These are phyloP conservation scores for Rhazya stricta DNA, from an alignment of 257 asterid species.

Conservation along the genomic window DNA sequence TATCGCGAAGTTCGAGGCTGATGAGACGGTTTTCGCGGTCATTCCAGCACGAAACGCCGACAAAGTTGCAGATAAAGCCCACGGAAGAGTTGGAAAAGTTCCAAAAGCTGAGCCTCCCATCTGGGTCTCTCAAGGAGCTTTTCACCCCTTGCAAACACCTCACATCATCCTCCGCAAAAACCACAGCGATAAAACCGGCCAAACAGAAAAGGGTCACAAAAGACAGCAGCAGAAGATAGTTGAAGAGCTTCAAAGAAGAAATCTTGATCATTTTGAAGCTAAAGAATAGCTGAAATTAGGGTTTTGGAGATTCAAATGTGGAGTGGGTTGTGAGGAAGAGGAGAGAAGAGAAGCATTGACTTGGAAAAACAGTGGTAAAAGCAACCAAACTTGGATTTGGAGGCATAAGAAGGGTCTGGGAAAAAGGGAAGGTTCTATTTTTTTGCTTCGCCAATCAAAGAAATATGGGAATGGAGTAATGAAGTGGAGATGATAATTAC, in stretches of 20 bases:
- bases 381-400: not conserved
- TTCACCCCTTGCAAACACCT: slow-evolving; percentile 59
- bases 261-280: slow-evolving; percentile 10
- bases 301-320: slow-evolving; percentile 4
- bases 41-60: slow-evolving; percentile 80
- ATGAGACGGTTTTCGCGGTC: slow-evolving; percentile 56
- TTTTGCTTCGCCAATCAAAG: not conserved
- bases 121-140: slow-evolving; percentile 45
- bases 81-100: slow-evolving; percentile 45
- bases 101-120: slow-evolving; percentile 47
- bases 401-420: not conserved
- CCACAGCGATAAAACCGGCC: slow-evolving; percentile 6
- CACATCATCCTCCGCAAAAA: slow-evolving; percentile 57
- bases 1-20: slow-evolving; percentile 43
- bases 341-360: slow-evolving; percentile 26
- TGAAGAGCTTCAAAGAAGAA: slow-evolving; percentile 6
- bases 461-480: not conserved
- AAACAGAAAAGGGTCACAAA: not conserved
- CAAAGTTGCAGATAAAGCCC: slow-evolving; percentile 54
- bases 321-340: not conserved
- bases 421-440: not conserved
- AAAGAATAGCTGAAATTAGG: not conserved
- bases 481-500: not conserved
- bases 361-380: slow-evolving; percentile 7
- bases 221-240: slow-evolving; percentile 21